A percentile compares a stretch with the other conserved stretches of the same genome.
These are phyloP conservation scores for Apiotrichum domesticum DNA, from an alignment of 1,284 basidiomycete genomes.

Conservation along the genomic window DNA sequence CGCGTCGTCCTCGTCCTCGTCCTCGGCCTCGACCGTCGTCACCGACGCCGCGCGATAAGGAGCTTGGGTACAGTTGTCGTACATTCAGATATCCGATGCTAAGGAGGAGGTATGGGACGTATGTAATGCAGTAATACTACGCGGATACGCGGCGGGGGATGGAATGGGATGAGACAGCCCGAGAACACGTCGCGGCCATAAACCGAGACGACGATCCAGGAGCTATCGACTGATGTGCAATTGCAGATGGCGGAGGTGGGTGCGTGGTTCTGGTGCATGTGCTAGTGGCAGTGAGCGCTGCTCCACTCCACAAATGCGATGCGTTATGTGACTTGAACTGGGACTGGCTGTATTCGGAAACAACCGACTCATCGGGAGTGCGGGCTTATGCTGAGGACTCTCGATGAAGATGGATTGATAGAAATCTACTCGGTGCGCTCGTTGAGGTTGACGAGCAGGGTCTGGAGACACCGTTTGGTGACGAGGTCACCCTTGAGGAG, in stretches of 20 bases:
- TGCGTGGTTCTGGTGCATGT: too few species aligned
- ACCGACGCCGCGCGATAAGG: too few species aligned
- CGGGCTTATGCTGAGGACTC: too few species aligned
- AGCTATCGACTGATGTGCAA: not conserved
- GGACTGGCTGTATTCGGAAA: too few species aligned
- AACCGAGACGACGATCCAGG: too few species aligned
- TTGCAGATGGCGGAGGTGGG: not conserved
- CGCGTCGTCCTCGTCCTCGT: not conserved
- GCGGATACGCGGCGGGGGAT: not conserved
- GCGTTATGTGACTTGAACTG: too few species aligned
- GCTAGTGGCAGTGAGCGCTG: too few species aligned
- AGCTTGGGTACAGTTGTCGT: conserved; percentile 5
- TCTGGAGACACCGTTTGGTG: conserved; percentile 91
- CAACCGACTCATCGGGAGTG: too few species aligned
- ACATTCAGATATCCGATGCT: conserved; percentile 7
- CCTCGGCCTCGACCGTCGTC: not conserved
- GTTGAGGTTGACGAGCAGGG: conserved; percentile 81
- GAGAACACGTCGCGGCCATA: too few species aligned
- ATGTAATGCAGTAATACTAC: conserved; percentile 4
- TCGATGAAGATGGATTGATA: not conserved
- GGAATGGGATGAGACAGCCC: too few species aligned
- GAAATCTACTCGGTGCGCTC: conserved; percentile 45
- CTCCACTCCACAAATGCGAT: too few species aligned
- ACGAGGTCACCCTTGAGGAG: conserved; percentile 95
- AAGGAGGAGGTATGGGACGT: conserved; percentile 1